phyloP scores from a whole-genome alignment of 2,329 filamentous ascomycete species.

The Nigrospora osmanthi region DNA sequence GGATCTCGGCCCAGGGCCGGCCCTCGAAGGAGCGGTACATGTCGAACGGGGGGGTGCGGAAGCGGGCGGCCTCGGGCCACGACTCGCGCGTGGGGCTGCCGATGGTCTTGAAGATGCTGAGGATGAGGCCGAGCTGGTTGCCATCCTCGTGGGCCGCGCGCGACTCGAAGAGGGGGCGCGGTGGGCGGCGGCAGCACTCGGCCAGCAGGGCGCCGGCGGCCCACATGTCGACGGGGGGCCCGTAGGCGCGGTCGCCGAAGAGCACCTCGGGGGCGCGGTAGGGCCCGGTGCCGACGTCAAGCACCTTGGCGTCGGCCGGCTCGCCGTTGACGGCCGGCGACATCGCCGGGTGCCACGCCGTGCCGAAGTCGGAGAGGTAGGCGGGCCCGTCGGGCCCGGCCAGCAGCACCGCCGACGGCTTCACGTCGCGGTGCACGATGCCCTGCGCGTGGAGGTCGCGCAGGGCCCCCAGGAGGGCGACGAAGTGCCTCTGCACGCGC shows the following conservation, averaged over 20 bases:
- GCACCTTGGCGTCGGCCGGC: constrained; percentile 60
- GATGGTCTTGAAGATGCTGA: constrained; percentile 86
- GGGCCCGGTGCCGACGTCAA: constrained; percentile 87
- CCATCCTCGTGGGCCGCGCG: constrained; percentile 68
- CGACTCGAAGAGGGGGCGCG: constrained; percentile 70
- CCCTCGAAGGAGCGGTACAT: constrained; percentile 73
- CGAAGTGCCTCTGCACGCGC: constrained; percentile 40
- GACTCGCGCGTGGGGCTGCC: constrained; percentile 73
- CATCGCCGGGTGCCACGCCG: constrained; percentile 66
- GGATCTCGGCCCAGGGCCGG: constrained; percentile 60
- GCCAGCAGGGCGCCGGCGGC: constrained; percentile 76
- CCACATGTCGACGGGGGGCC: constrained; percentile 77
- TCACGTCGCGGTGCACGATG: constrained; percentile 90
- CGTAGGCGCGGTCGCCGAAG: constrained; percentile 74
- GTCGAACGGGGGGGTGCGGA: constrained; percentile 75
- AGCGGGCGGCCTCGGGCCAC: constrained; percentile 72
- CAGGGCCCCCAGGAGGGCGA: constrained; percentile 64
- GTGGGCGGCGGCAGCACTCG: constrained; percentile 54
- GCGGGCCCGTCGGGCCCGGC: constrained; percentile 60
- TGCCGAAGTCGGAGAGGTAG: constrained; percentile 85
- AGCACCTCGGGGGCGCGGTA: constrained; percentile 88
- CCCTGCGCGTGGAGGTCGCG: constrained; percentile 61
- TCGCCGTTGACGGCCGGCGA: constrained; percentile 51
- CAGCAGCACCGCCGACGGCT: constrained; percentile 82
- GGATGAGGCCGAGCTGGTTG: constrained; percentile 82